phyloP scores from a whole-genome alignment of 2,329 filamentous ascomycete genomes.

The Alternaria consortialis region DNA sequence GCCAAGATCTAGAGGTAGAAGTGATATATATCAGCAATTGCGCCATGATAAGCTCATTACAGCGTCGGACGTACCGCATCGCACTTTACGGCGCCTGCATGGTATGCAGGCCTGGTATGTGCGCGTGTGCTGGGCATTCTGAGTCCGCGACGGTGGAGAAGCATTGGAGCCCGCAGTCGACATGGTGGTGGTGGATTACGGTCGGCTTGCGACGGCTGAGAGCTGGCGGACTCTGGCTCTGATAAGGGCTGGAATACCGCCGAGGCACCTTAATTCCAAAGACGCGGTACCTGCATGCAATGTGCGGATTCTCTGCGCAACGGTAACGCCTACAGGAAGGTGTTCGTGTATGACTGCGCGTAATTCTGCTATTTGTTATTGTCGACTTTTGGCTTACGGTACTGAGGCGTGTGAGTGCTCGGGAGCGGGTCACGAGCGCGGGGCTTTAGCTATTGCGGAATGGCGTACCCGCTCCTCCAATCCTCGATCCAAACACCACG shows the following conservation, averaged over 20 bases:
- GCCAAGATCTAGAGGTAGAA: slow-evolving; percentile 39
- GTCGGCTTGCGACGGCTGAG: slow-evolving; percentile 30
- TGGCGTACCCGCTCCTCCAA: slow-evolving; percentile 7
- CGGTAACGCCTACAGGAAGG: slow-evolving; percentile 26
- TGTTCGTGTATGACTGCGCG: slow-evolving; percentile 13
- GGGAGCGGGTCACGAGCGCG: slow-evolving; percentile 18
- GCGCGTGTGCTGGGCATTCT: slow-evolving; percentile 44
- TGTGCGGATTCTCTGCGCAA: slow-evolving; percentile 8
- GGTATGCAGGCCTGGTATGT: slow-evolving; percentile 61
- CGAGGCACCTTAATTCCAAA: slow-evolving; percentile 3
- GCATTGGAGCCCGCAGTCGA: slow-evolving; percentile 34
- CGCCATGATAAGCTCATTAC: slow-evolving; percentile 9
- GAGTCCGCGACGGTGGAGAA: slow-evolving; percentile 31
- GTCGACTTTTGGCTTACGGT: background rate
- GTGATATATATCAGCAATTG: slow-evolving; percentile 44
- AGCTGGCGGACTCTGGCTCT: slow-evolving; percentile 15
- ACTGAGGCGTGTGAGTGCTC: slow-evolving; percentile 1
- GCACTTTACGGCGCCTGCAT: slow-evolving; percentile 65
- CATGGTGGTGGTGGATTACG: slow-evolving; percentile 24
- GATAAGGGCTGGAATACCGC: slow-evolving; percentile 12
- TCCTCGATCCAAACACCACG: slow-evolving; percentile 3
- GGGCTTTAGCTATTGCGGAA: slow-evolving; percentile 9
- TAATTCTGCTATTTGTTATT: slow-evolving; percentile 8
- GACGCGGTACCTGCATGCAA: slow-evolving; percentile 24
- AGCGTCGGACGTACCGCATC: slow-evolving; percentile 57